A percentile compares a stretch with the other conserved stretches of the same genome.
These are phyloP conservation scores for Gastrolobium bilobum DNA, from an alignment of 306 rosid species.

Conservation along the genomic window DNA sequence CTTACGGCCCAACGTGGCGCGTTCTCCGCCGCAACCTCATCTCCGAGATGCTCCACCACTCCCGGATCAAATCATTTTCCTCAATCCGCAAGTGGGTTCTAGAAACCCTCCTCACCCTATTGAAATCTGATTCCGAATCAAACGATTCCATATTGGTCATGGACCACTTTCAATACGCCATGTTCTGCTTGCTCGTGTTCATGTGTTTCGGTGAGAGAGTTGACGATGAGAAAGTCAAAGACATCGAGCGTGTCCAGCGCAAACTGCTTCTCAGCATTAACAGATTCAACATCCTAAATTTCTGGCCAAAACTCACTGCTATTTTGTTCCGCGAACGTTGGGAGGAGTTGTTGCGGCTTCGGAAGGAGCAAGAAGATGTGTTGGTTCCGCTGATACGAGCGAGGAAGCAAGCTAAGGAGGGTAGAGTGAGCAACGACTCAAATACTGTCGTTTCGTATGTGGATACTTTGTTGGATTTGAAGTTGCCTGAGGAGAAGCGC, in stretches of 20 bases:
- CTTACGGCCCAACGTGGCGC: conserved; percentile 58
- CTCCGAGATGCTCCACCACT: conserved; percentile 51
- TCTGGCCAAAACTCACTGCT: conserved; percentile 31
- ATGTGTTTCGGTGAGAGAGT: conserved; percentile 60
- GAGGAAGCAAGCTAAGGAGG: conserved; percentile 9
- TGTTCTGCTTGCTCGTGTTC: conserved; percentile 54
- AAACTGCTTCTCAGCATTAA: not conserved
- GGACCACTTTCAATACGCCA: conserved; percentile 47
- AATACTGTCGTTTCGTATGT: too few relatives aligned
- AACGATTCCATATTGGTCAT: not conserved
- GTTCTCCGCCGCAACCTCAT: conserved; percentile 59
- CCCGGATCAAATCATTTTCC: conserved; percentile 47
- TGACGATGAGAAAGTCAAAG: conserved; percentile 40
- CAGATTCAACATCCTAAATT: conserved; percentile 3
- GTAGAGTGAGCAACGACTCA: not conserved
- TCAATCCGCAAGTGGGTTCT: conserved; percentile 47
- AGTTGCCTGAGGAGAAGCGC: too few relatives aligned
- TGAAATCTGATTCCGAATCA: conserved; percentile 15
- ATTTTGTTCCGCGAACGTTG: conserved; percentile 34
- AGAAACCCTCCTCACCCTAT: conserved; percentile 30
- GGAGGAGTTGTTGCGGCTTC: conserved; percentile 6
- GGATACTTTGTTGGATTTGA: too few relatives aligned
- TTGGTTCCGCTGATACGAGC: conserved; percentile 28
- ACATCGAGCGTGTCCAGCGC: conserved; percentile 43
- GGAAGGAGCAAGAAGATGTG: conserved; percentile 17